phyloP scores from a whole-genome alignment of 257 asterid genomes.

The Solanum phureja region DNA sequence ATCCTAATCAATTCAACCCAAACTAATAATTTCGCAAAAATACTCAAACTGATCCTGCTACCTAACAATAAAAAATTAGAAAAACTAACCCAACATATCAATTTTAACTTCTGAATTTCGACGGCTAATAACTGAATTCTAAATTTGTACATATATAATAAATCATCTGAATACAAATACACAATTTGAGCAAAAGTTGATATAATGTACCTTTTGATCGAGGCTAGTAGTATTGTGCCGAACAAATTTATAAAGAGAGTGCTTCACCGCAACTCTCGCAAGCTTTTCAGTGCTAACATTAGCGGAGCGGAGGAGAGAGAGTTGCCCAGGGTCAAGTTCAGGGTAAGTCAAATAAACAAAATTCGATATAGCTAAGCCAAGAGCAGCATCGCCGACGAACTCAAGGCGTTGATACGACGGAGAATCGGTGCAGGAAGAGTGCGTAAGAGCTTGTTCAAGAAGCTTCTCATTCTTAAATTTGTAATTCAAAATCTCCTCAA shows the following conservation, averaged over 20 bases:
- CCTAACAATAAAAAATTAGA: background rate
- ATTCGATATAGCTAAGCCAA: conserved; percentile 49
- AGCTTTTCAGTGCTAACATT: conserved; percentile 80
- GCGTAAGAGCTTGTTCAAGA: conserved; percentile 70
- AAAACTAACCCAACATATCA: background rate
- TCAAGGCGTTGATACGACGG: conserved; percentile 78
- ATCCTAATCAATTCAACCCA: background rate
- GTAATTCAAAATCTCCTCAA: conserved; percentile 44
- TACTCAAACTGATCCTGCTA: background rate
- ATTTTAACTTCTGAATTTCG: background rate
- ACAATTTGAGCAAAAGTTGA: too few relatives aligned
- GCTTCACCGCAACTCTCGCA: conserved; percentile 70
- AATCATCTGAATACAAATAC: too few relatives aligned
- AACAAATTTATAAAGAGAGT: conserved; percentile 40
- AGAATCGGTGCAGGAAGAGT: conserved; percentile 49
- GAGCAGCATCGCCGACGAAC: conserved; percentile 70
- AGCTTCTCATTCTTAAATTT: conserved; percentile 33
- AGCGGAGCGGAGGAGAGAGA: conserved; percentile 62
- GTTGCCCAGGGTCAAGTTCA: conserved; percentile 45
- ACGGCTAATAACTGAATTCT: background rate
- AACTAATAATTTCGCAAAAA: background rate
- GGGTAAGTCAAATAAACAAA: conserved; percentile 43
- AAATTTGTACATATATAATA: too few relatives aligned
- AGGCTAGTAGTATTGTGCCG: conserved; percentile 50
- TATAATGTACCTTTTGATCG: conserved; percentile 32